Conservation (phyloP, 192 early-diverging fungal genomes). For the Coemansia reversa region DNA sequence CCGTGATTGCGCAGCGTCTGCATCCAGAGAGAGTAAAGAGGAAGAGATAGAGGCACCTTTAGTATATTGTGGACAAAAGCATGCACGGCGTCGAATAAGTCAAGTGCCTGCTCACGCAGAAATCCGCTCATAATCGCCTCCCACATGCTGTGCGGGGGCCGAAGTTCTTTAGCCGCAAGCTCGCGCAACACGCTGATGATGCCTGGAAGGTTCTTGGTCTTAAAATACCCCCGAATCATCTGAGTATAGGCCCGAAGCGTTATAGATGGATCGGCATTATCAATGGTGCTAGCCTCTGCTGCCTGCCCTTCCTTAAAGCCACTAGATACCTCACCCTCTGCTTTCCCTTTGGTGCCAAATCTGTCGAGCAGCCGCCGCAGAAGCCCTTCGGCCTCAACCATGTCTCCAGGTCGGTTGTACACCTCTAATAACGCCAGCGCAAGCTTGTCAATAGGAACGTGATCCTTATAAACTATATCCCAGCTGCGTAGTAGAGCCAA, state of each 20-base stretch:
- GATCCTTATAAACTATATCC: constrained; percentile 29
- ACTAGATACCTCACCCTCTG: neutral
- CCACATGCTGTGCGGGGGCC: constrained; percentile 29
- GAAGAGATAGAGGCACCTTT: constrained; percentile 38
- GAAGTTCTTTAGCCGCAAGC: constrained; percentile 12
- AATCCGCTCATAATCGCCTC: constrained; percentile 37
- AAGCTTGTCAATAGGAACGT: constrained; percentile 41
- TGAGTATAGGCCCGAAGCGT: constrained; percentile 12
- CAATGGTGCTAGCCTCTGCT: neutral
- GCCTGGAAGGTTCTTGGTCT: constrained; percentile 34
- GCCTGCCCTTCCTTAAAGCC: neutral
- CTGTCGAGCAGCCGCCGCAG: constrained; percentile 7
- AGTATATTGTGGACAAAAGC: constrained; percentile 39
- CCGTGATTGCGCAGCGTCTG: constrained; percentile 44
- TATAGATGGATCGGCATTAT: neutral
- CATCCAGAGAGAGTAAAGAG: constrained; percentile 51
- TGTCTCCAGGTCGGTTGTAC: constrained; percentile 34
- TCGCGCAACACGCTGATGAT: constrained; percentile 31
- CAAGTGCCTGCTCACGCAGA: constrained; percentile 45
- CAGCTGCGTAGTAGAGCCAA: constrained; percentile 43
- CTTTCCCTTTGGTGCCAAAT: constrained; percentile 1
- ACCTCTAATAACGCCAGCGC: constrained; percentile 39
- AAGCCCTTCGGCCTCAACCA: constrained; percentile 9
- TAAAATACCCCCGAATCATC: constrained; percentile 25
- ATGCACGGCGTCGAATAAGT: constrained; percentile 42